Conservation (phyloP, 148 eudicot species). For the Beta vulgaris region DNA sequence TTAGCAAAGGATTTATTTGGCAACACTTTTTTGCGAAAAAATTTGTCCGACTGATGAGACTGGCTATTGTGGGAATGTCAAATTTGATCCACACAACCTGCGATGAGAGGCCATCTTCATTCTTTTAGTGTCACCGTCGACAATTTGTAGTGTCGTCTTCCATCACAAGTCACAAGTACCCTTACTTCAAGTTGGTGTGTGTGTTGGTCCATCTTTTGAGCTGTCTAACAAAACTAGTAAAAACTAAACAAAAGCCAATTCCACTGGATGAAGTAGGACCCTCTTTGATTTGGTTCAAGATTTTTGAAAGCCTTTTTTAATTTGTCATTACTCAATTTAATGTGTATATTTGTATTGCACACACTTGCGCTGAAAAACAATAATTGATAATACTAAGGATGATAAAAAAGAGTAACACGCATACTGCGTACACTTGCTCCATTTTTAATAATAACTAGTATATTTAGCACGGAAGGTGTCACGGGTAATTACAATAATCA, state of each 20-base stretch:
- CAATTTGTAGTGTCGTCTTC: constrained; percentile 10
- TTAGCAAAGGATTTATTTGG: too few species aligned
- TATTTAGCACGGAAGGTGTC: too few species aligned
- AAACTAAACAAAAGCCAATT: neutral
- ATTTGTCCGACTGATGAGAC: too few species aligned
- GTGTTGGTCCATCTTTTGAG: constrained; percentile 15
- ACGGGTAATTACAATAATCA: too few species aligned
- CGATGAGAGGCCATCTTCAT: neutral
- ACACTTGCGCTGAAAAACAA: too few species aligned
- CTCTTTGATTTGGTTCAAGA: constrained; percentile 22
- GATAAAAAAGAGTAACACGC: too few species aligned
- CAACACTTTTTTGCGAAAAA: too few species aligned
- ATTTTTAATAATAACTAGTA: too few species aligned
- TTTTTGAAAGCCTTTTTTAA: constrained; percentile 11
- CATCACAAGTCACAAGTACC: neutral
- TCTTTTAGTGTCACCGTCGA: neutral
- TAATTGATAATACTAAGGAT: too few species aligned
- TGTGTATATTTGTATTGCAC: too few species aligned
- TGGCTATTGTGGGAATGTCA: neutral
- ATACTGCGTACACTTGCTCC: too few species aligned
- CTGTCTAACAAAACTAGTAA: neutral
- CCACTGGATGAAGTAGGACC: constrained; percentile 17
- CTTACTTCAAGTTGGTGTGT: constrained; percentile 23
- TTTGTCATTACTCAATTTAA: neutral
- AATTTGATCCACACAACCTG: constrained; percentile 10